Base-by-base conservation (phyloP, 108 stramenopile genomes). In the Cafeteria roenbergensis region DNA sequence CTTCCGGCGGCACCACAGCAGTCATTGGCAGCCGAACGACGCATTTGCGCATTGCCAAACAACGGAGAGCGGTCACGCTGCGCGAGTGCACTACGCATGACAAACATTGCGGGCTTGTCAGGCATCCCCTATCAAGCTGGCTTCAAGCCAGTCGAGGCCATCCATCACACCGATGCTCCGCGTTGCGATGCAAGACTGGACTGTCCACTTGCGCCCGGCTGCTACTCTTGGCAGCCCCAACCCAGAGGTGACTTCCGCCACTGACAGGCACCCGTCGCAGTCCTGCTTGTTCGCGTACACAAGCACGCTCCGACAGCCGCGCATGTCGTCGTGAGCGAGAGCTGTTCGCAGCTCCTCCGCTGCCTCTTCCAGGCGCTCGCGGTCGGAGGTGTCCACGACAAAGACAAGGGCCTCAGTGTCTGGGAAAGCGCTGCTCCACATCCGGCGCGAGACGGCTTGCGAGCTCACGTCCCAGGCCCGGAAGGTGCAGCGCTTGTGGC, bases 391-490 rank as follows among this genome's bases (percentile, higher is more conserved):
- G 61, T 84, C 83, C 24, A 84, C 72, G 25, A 84, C 69, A 34
- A 70, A 84, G 66, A 84, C 78, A 3, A 82, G 31, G 25, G 69
- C 81, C 8, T 82, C 65, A 22, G 78, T 70, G 67, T 63, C 35
- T 0, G 9, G 31, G 57, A 60, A 82, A 65, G 82, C 82, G 64
- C 84, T 80, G 26, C 71, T 52, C 79, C 75, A 83, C 0, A 82
- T 75, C n/a, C 57, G 55, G 20, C 82, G 77, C 21, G 79, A 68
- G 55, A 73, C 80, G 12, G 76, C 64, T 34, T 79, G 75, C 0
- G 77, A 83, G 2, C 82, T 75, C 0, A 85, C 66, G 51, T 85
- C 83, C 85, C 85, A 82, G 38, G 35, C 55, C 26, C 48, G 55
- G 32, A 75, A 27, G 26, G 30, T 69, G 32, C 51, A 25, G 32